Base-by-base conservation (phyloP, 148 eudicot genomes). In the Agrostemma githago region DNA sequence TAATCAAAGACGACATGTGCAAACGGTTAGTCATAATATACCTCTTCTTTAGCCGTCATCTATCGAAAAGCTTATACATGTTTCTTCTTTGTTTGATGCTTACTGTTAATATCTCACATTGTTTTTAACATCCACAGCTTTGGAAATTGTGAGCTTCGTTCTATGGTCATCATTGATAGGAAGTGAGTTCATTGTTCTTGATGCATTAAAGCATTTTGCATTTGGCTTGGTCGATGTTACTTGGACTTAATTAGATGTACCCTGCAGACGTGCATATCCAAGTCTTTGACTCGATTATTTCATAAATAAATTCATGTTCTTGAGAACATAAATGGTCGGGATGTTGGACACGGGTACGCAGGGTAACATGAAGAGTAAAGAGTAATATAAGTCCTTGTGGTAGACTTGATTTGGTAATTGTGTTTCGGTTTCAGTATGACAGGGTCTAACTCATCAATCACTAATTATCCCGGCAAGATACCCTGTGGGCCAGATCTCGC, bases 61-160 rank as follows among this genome's bases (percentile, higher is more conserved):
- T 62, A 5, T 60, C 19, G 3, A 14, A 2, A 20, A 68, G 56
- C 26, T 21, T 68, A 9, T 59, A 53, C 26, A 53, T 14, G 51
- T 66, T 40, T 66, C 46, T 5, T 40, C 69, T 68, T 46, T 43
- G 3, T 67, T 19, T 46, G 39, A 46, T 68, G 53, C 48, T 46
- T 46, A 64, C 7, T 46, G 16, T 39, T 37, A 11, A 63, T 76
- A 60, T 46, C 16, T 19, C 44, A 54, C 77, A 71, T 67, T 62
- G 11, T 73, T 21, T 51, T 40, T 76, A n/a, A 75, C 71, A 72
- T 38, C 71, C 83, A 85, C 94, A 94, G 98, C 60, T 94, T 88
- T 78, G 85, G 88, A 10, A 94, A 94, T 72, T 94, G 98, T 42
- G 97, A 94, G 85, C 93, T 94, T 74, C 97, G 96, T 16, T 91